Percentiles rank a stretch among this genome's conserved stretches.
Conservation (phyloP, 2,329 filamentous ascomycete species). For the Xylariaceae sp. region DNA sequence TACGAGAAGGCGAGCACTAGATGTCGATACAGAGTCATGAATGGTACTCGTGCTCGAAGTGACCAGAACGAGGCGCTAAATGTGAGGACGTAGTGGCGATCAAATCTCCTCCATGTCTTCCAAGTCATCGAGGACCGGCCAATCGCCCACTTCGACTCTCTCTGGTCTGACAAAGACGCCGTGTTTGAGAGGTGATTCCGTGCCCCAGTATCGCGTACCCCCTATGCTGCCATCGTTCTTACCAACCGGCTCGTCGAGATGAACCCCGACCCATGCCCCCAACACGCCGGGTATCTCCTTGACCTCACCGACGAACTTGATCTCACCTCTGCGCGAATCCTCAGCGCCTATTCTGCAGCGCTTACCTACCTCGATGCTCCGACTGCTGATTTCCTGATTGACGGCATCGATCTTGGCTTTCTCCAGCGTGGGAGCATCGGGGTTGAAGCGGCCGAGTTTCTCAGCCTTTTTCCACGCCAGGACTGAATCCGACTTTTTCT, state of each 20-base stretch:
- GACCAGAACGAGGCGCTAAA: no score
- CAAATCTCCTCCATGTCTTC: slow-evolving; percentile 76
- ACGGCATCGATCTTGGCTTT: slow-evolving; percentile 68
- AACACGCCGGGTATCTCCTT: slow-evolving; percentile 66
- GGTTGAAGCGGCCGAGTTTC: slow-evolving; percentile 94
- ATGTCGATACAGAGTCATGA: slow-evolving; percentile 4
- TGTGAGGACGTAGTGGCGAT: slow-evolving; percentile 17
- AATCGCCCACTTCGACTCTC: slow-evolving; percentile 74
- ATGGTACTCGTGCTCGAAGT: neutral
- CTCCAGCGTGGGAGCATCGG: slow-evolving; percentile 71
- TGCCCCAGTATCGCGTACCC: slow-evolving; percentile 67
- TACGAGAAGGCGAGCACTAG: neutral
- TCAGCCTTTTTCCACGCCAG: slow-evolving; percentile 94
- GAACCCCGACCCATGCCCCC: slow-evolving; percentile 70
- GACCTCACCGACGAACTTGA: slow-evolving; percentile 72
- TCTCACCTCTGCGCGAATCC: slow-evolving; percentile 66
- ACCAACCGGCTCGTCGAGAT: slow-evolving; percentile 75
- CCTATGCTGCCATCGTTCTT: slow-evolving; percentile 78
- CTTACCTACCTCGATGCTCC: slow-evolving; percentile 63
- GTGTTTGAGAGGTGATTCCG: slow-evolving; percentile 62
- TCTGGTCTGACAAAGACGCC: slow-evolving; percentile 79
- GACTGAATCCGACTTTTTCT: slow-evolving; percentile 81
- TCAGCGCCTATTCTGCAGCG: slow-evolving; percentile 65
- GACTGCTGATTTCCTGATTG: slow-evolving; percentile 65
- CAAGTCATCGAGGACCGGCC: slow-evolving; percentile 66